These are phyloP conservation scores for Helotiales sp. DNA, from an alignment of 2,329 filamentous ascomycete genomes.

Conservation along the genomic window DNA sequence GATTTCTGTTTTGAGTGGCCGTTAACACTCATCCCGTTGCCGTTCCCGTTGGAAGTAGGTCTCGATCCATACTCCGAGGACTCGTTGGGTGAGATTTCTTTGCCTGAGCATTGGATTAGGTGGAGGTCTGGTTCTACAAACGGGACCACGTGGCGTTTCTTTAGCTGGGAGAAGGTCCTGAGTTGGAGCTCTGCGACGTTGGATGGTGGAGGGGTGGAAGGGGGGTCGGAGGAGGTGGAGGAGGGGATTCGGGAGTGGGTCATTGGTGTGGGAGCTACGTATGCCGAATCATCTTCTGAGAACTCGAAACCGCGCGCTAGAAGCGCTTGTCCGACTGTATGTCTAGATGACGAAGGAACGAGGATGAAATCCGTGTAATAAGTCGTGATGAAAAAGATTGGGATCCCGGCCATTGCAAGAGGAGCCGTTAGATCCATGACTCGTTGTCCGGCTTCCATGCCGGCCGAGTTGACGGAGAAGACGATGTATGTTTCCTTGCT, in stretches of 20 bases:
- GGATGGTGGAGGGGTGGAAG: constrained; percentile 74
- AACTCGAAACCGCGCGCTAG: constrained; percentile 82
- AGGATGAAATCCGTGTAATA: constrained; percentile 98
- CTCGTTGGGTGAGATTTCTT: constrained; percentile 32
- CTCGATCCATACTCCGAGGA: no score
- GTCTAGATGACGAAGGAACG: constrained; percentile 73
- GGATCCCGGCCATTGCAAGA: constrained; percentile 85
- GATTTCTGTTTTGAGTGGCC: constrained; percentile 5
- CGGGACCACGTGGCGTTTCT: constrained; percentile 72
- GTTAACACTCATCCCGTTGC: background rate
- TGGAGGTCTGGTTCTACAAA: constrained; percentile 67
- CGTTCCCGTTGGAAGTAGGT: constrained; percentile 21
- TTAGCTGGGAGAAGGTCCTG: constrained; percentile 82
- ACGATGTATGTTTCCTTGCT: constrained; percentile 83
- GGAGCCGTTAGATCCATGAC: constrained; percentile 91
- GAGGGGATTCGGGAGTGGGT: constrained; percentile 40
- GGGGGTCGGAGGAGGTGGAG: constrained; percentile 44
- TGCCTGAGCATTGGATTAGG: constrained; percentile 80
- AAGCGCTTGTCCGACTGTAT: constrained; percentile 74
- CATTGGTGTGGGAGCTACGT: constrained; percentile 51
- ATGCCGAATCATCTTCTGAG: constrained; percentile 68
- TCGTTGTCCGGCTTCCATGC: constrained; percentile 85
- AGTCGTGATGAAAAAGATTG: constrained; percentile 98
- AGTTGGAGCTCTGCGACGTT: constrained; percentile 77
- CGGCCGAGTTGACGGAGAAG: constrained; percentile 86